Evolutionary conservation across 2,329 filamentous ascomycete genomes (phyloP).

Genomic region (Dothistroma pini): DNA sequence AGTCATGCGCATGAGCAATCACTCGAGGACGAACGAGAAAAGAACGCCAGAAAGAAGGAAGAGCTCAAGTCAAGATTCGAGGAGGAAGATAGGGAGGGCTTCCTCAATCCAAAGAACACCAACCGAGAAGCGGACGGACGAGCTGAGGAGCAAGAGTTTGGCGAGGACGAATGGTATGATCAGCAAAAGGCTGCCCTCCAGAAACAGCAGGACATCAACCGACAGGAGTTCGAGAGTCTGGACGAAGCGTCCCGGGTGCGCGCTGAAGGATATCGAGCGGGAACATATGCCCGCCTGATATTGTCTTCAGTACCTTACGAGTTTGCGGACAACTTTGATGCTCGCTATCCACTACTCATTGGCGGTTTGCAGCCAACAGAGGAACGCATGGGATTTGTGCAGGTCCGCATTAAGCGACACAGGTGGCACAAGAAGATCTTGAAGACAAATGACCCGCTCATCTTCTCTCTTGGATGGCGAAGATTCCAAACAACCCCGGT

Average conservation of each 20-base stretch:
- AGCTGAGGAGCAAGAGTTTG: constrained; percentile 71
- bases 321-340: constrained; percentile 78
- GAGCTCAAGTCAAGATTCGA: constrained; percentile 93
- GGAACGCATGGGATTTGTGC: constrained; percentile 91
- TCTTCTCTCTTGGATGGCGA: constrained; percentile 95
- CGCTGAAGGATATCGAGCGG: constrained; percentile 87
- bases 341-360: constrained; percentile 77
- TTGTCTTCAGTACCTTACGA: constrained; percentile 87
- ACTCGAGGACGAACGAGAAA: constrained; percentile 67
- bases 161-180: constrained; percentile 99
- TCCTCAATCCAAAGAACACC: constrained; percentile 82
- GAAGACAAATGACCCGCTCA: constrained; percentile 95
- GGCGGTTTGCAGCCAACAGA: constrained; percentile 92
- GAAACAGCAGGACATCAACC: constrained; percentile 96
- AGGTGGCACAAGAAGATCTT: constrained; percentile 99
- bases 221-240: constrained; percentile 81
- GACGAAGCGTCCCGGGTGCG: constrained; percentile 78
- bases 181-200: constrained; percentile 90
- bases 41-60: constrained; percentile 88
- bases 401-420: constrained; percentile 94
- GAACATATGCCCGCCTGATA: constrained; percentile 88
- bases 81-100: constrained; percentile 95
- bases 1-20: constrained; percentile 37
- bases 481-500: constrained; percentile 89
- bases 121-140: constrained; percentile 64